These are phyloP conservation scores for Arthrinium puccinioides DNA, from an alignment of 2,329 filamentous ascomycete genomes.

Conservation along the genomic window DNA sequence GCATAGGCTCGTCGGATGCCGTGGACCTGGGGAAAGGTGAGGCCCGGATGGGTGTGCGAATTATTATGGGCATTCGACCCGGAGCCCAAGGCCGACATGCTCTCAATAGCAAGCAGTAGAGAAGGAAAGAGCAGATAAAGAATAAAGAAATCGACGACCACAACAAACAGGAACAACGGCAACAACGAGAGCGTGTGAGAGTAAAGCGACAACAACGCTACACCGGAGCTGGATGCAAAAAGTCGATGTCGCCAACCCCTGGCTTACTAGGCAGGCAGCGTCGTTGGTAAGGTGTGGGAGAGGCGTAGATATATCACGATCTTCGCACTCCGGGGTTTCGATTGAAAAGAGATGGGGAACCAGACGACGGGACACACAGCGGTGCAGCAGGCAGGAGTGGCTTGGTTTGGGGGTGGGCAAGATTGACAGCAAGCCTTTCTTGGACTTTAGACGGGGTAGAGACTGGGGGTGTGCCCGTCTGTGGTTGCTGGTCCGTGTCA, in stretches of 20 bases:
- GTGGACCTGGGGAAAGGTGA: conserved; percentile 44
- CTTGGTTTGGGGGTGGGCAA: no score
- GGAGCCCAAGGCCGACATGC: conserved; percentile 43
- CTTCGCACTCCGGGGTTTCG: no score
- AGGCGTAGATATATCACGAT: conserved; percentile 9
- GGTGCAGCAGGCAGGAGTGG: no score
- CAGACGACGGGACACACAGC: no score
- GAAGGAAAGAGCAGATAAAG: conserved; percentile 9
- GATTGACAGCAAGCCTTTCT: no score
- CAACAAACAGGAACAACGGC: conserved; percentile 8
- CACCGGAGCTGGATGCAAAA: not conserved
- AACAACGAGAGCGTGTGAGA: not conserved
- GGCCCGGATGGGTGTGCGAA: conserved; percentile 40
- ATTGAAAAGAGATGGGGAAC: no score
- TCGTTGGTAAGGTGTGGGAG: conserved; percentile 3
- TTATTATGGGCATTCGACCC: conserved; percentile 35
- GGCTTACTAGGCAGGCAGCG: conserved; percentile 5
- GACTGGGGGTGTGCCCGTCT: no score
- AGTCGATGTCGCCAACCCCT: conserved; percentile 3
- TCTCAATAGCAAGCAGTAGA: conserved; percentile 7
- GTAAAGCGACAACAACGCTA: not conserved
- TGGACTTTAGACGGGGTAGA: no score
- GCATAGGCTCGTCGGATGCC: conserved; percentile 38
- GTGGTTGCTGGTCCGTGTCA: no score
- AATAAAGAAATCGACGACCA: conserved; percentile 9